A percentile compares a stretch with the other conserved stretches of the same genome.
Conservation (phyloP, 176 grass and related monocot genomes). For the Aegilops bicornis region DNA sequence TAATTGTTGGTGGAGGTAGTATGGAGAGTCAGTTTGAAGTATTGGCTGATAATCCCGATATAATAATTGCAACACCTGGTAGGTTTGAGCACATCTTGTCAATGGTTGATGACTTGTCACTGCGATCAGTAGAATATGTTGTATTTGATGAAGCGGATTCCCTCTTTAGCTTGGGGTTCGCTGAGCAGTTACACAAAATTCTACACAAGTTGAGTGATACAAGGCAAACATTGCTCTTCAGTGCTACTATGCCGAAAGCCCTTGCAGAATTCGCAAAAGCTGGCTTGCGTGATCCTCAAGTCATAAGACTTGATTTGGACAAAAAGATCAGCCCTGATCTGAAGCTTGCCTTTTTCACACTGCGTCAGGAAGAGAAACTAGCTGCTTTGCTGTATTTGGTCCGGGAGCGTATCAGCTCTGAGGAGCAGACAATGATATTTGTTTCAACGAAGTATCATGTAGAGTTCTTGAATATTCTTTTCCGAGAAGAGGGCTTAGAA, state of each 20-base stretch:
- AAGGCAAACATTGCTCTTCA: slow-evolving; percentile 88
- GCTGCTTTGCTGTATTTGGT: slow-evolving; percentile 88
- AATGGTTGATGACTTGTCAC: slow-evolving; percentile 83
- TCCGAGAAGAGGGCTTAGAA: slow-evolving; percentile 78
- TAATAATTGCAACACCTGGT: slow-evolving; percentile 97
- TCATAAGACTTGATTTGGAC: slow-evolving; percentile 82
- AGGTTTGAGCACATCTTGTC: slow-evolving; percentile 84
- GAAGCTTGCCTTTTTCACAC: slow-evolving; percentile 73
- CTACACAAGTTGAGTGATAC: slow-evolving; percentile 66
- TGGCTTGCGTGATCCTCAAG: slow-evolving; percentile 74
- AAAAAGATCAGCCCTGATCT: slow-evolving; percentile 94
- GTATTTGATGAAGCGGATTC: slow-evolving; percentile 97
- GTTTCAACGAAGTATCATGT: slow-evolving; percentile 97
- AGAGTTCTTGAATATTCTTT: slow-evolving; percentile 88
- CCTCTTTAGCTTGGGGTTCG: slow-evolving; percentile 85
- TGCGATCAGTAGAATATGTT: slow-evolving; percentile 88
- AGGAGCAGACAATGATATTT: slow-evolving; percentile 91
- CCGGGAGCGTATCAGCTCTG: slow-evolving; percentile 75
- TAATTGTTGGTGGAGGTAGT: slow-evolving; percentile 94
- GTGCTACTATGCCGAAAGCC: slow-evolving; percentile 80
- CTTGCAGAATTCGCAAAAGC: slow-evolving; percentile 95
- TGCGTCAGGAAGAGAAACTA: slow-evolving; percentile 92
- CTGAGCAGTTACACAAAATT: slow-evolving; percentile 64
- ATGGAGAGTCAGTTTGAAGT: slow-evolving; percentile 98
- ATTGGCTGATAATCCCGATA: slow-evolving; percentile 84